Conservation (phyloP, 768 basidiomycete species). For the Pholiota conissans region DNA sequence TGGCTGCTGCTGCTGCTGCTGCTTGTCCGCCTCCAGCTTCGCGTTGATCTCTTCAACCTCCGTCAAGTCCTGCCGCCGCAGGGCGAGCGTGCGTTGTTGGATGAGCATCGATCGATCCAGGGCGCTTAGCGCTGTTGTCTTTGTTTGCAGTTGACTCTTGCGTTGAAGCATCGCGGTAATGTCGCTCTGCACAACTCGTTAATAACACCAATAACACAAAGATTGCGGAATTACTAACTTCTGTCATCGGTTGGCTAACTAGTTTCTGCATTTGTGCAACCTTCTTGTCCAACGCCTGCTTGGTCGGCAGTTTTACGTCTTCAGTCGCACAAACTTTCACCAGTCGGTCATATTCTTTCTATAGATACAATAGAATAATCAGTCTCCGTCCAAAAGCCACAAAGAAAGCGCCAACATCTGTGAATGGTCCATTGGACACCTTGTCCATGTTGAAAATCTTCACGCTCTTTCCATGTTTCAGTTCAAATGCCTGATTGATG, state of each 20-base stretch:
- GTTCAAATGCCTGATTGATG: slow-evolving; percentile 67
- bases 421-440: slow-evolving; percentile 75
- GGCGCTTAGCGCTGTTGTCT: slow-evolving; percentile 36
- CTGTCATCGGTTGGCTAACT: slow-evolving; percentile 66
- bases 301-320: slow-evolving; percentile 66
- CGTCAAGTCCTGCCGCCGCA: slow-evolving; percentile 66
- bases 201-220: not conserved
- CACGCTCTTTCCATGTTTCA: slow-evolving; percentile 73
- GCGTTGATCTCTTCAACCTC: slow-evolving; percentile 64
- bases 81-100: slow-evolving; percentile 73
- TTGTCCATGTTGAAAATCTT: slow-evolving; percentile 77
- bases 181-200: slow-evolving; percentile 61
- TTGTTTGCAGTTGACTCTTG: slow-evolving; percentile 47
- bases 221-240: slow-evolving; percentile 49
- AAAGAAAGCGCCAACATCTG: slow-evolving; percentile 46
- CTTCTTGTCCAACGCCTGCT: slow-evolving; percentile 67
- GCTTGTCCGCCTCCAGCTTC: slow-evolving; percentile 53
- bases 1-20: slow-evolving; percentile 8
- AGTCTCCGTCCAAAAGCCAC: slow-evolving; percentile 1
- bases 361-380: slow-evolving; percentile 3
- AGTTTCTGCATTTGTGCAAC: slow-evolving; percentile 59
- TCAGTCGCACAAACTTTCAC: slow-evolving; percentile 43
- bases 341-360: slow-evolving; percentile 78
- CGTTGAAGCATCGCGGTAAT: slow-evolving; percentile 76
- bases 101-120: slow-evolving; percentile 68